Conservation (phyloP, 495 filamentous ascomycete genomes). For the Penicillium fimorum region DNA sequence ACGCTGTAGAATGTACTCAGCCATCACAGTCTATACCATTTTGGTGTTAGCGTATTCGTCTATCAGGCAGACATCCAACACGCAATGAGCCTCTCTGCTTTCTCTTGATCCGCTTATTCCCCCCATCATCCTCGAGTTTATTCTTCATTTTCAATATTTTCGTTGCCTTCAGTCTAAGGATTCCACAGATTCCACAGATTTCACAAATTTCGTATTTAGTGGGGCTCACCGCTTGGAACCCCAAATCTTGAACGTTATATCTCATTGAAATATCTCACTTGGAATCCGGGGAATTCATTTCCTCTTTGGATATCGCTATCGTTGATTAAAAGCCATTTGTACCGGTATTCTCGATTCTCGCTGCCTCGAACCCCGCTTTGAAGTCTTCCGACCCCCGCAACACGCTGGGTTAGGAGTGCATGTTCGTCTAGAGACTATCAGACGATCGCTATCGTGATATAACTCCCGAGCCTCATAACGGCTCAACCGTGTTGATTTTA, state of each 20-base stretch:
- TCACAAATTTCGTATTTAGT: not conserved
- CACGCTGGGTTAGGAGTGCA: not conserved
- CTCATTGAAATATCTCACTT: not conserved
- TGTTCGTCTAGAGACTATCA: slow-evolving; percentile 4
- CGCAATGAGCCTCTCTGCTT: slow-evolving; percentile 24
- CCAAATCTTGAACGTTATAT: slow-evolving; percentile 1
- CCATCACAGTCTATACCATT: slow-evolving; percentile 20
- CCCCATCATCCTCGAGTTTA: slow-evolving; percentile 11
- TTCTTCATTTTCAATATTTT: slow-evolving; percentile 11
- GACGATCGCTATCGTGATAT: slow-evolving; percentile 4
- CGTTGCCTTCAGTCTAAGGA: slow-evolving; percentile 11
- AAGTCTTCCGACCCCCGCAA: not conserved
- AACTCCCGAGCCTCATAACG: not conserved
- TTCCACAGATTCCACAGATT: not conserved
- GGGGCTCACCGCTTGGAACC: slow-evolving; percentile 3
- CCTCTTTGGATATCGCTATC: not conserved
- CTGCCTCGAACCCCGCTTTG: not conserved
- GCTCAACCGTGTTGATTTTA: not conserved
- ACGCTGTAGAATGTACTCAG: slow-evolving; percentile 15
- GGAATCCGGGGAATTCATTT: not conserved
- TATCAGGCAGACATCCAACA: slow-evolving; percentile 47
- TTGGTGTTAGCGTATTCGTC: slow-evolving; percentile 33
- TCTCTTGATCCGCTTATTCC: slow-evolving; percentile 16
- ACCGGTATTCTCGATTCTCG: not conserved
- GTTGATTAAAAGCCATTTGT: not conserved